A percentile compares a stretch with the other conserved stretches of the same genome.
Conservation (phyloP, 495 filamentous ascomycete genomes). For the Baudoinia panamericana region DNA sequence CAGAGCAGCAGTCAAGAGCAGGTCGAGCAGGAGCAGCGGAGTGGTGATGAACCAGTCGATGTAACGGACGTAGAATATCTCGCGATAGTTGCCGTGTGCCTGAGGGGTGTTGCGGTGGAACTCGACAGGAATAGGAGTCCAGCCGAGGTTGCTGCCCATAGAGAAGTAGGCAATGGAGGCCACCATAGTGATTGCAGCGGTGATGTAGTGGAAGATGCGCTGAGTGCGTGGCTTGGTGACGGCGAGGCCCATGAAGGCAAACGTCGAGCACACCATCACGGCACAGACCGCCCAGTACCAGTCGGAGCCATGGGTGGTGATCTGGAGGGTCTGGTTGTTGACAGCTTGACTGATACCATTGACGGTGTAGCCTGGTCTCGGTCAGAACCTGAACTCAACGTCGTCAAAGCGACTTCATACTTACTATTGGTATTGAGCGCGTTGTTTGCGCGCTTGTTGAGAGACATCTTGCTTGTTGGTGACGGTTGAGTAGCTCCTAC, state of each 20-base stretch:
- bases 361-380: constrained; percentile 3
- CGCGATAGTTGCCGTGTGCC: constrained; percentile 37
- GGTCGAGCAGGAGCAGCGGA: constrained; percentile 42
- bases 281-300: constrained; percentile 46
- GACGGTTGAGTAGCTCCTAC: no score
- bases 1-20: constrained; percentile 50
- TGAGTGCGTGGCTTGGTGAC: constrained; percentile 37
- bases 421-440: constrained; percentile 22
- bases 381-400: not conserved
- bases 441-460: constrained; percentile 9
- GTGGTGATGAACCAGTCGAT: constrained; percentile 47
- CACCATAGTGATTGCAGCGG: constrained; percentile 44
- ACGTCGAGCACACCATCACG: constrained; percentile 34
- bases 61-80: constrained; percentile 63
- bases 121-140: constrained; percentile 45
- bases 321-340: no score
- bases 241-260: constrained; percentile 34
- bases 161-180: constrained; percentile 55
- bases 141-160: constrained; percentile 57
- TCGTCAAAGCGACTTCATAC: not conserved
- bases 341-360: constrained; percentile 30
- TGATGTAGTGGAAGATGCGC: constrained; percentile 60
- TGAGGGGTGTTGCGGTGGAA: constrained; percentile 34
- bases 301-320: constrained; percentile 49
- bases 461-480: not conserved